These are phyloP conservation scores for Malus hybrid DNA, from an alignment of 331 rosid species.

Conservation along the genomic window DNA sequence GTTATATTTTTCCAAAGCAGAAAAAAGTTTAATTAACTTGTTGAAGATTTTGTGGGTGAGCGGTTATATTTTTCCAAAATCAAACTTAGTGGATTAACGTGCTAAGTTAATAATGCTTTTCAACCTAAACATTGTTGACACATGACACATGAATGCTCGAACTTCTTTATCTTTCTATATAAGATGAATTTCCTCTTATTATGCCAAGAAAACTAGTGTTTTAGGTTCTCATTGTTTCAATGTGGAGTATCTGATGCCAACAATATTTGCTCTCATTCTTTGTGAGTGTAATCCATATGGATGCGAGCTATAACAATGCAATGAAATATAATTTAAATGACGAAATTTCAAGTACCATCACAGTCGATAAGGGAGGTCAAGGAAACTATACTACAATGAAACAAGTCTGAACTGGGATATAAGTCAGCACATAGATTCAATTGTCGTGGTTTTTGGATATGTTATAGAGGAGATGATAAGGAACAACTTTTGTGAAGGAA, in stretches of 20 bases:
- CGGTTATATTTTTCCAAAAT: background rate
- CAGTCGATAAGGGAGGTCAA: background rate
- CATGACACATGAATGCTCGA: background rate
- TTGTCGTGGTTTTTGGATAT: no score
- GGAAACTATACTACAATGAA: background rate
- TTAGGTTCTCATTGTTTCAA: background rate
- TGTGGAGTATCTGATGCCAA: background rate
- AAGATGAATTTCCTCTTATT: background rate
- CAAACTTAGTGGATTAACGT: no score
- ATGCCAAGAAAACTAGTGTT: background rate
- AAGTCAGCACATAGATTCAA: no score
- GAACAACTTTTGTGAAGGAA: no score
- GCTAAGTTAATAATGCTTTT: no score
- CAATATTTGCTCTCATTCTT: background rate
- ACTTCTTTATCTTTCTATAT: background rate
- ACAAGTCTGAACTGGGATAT: background rate
- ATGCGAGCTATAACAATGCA: no score
- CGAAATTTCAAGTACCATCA: background rate
- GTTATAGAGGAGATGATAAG: no score
- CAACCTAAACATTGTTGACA: no score
- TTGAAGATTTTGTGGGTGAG: background rate
- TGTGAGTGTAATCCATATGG: background rate
- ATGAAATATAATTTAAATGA: background rate
- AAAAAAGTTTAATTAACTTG: background rate
- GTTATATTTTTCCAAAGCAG: no score